Conservation (phyloP, 177 flowering plant genomes). For the Vitis hybrid region DNA sequence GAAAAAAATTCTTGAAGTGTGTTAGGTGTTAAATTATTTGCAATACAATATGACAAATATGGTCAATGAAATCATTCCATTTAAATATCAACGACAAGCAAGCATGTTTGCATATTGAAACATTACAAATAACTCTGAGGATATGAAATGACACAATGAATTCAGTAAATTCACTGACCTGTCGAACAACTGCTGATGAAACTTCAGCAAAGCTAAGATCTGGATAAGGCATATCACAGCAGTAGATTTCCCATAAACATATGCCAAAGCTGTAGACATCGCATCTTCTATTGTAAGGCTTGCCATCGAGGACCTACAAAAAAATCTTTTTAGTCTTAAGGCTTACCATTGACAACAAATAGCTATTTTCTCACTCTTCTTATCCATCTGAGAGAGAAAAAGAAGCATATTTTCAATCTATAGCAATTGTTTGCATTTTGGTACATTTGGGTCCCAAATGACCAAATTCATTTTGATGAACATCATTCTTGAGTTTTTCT, state of each 20-base stretch:
- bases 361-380: background rate
- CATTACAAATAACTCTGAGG: background rate
- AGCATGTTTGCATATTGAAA: background rate
- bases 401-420: background rate
- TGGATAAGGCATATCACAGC: constrained; percentile 45
- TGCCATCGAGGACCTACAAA: constrained; percentile 38
- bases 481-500: too few relatives aligned
- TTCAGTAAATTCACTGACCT: constrained; percentile 21
- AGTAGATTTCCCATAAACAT: constrained; percentile 45
- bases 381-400: background rate
- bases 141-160: background rate
- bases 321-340: background rate
- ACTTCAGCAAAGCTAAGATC: constrained; percentile 41
- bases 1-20: too few relatives aligned
- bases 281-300: constrained; percentile 43
- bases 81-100: background rate
- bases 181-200: constrained; percentile 42
- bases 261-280: constrained; percentile 49
- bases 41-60: too few relatives aligned
- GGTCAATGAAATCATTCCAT: too few relatives aligned
- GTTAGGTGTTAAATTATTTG: too few relatives aligned
- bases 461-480: too few relatives aligned
- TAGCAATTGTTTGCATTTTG: too few relatives aligned
- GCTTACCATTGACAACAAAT: background rate
- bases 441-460: too few relatives aligned